Percentiles rank a stretch among this genome's conserved stretches.
These are phyloP conservation scores for Phytophthora multivora DNA, from an alignment of 352 stramenopile genomes.

Conservation along the genomic window DNA sequence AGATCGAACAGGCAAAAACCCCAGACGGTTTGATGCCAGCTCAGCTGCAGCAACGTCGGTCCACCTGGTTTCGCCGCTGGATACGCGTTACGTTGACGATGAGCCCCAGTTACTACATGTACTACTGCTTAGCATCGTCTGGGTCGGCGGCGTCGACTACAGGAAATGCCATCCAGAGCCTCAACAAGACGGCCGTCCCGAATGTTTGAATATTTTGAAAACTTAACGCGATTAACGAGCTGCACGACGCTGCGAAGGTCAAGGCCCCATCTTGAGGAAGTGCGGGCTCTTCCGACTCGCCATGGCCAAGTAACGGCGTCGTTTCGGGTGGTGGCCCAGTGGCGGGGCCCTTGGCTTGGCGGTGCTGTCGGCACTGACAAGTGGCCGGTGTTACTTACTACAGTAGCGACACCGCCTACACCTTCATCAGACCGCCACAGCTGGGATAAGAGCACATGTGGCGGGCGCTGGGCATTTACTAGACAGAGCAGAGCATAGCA, in stretches of 20 bases:
- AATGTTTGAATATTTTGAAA: conserved; percentile 28
- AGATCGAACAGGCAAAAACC: conserved; percentile 1
- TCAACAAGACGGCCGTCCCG: conserved; percentile 1
- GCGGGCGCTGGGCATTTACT: conserved; percentile 20
- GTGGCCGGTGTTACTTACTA: conserved; percentile 19
- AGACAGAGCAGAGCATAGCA: conserved; percentile 2
- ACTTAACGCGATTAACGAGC: conserved; percentile 14
- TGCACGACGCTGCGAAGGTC: conserved; percentile 20
- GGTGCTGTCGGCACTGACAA: conserved; percentile 10
- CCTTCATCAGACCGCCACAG: conserved; percentile 16
- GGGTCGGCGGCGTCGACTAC: conserved; percentile 6
- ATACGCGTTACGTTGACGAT: conserved; percentile 39
- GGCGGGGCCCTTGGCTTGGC: neutral
- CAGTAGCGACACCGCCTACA: neutral
- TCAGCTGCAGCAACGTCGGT: neutral
- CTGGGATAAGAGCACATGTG: conserved; percentile 25
- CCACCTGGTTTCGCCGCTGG: conserved; percentile 19
- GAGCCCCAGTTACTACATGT: conserved; percentile 15
- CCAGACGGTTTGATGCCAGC: conserved; percentile 2
- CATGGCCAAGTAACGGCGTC: conserved; percentile 6
- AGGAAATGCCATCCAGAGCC: conserved; percentile 8
- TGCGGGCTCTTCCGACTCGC: neutral
- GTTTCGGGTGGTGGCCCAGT: conserved; percentile 4
- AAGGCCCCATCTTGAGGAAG: conserved; percentile 18
- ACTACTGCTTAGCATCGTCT: conserved; percentile 23